Conservation (phyloP, 257 asterid species). For the Plantago major region DNA sequence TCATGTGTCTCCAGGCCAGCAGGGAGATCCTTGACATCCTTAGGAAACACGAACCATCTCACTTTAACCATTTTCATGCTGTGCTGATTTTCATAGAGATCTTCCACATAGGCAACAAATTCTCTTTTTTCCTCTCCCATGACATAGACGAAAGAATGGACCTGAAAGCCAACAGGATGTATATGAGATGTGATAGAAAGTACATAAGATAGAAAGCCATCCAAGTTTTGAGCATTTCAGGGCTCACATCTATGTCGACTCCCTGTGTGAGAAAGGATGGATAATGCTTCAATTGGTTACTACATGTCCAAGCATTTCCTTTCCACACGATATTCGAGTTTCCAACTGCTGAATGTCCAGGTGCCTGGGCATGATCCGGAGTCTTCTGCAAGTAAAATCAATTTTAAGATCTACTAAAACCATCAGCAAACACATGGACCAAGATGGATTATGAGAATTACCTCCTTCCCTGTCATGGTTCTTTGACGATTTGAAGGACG, state of each 20-base stretch:
- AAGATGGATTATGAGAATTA: not conserved
- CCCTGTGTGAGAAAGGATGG: not conserved
- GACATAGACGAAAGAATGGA: not conserved
- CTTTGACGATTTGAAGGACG: not conserved
- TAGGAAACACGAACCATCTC: constrained; percentile 25
- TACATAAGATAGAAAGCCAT: not conserved
- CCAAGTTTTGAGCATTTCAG: not conserved
- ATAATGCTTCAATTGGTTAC: not conserved
- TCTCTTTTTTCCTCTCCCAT: no score
- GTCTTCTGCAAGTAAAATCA: not conserved
- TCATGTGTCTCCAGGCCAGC: constrained; percentile 29
- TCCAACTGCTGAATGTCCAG: not conserved
- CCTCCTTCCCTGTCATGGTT: not conserved
- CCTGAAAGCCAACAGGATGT: not conserved
- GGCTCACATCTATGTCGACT: not conserved
- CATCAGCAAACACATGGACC: not conserved
- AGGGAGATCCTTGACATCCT: constrained; percentile 23
- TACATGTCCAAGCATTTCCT: not conserved
- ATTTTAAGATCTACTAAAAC: not conserved
- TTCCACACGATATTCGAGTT: not conserved
- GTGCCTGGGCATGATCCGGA: not conserved
- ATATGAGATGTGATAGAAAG: not conserved
- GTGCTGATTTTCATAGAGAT: constrained; percentile 30
- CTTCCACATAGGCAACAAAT: constrained; percentile 41
- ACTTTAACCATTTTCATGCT: constrained; percentile 27